Percentiles rank a stretch among this genome's conserved stretches.
Conservation (phyloP, 1,284 basidiomycete genomes). For the Golubevia pallescens region DNA sequence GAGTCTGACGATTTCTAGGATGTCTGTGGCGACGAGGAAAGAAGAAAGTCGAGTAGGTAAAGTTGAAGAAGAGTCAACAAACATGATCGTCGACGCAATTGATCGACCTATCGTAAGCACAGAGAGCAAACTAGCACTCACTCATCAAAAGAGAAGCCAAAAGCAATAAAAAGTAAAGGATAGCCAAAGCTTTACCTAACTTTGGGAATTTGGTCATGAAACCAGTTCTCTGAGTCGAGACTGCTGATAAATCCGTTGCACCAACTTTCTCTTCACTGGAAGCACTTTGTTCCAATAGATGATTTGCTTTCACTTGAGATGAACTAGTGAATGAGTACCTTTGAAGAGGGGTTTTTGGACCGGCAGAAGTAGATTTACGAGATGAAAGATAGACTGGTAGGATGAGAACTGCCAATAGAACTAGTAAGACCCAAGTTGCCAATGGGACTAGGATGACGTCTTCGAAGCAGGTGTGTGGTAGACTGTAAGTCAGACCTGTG, state of each 20-base stretch:
- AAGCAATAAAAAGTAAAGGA: constrained; percentile 30
- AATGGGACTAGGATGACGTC: constrained; percentile 38
- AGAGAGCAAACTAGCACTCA: no score
- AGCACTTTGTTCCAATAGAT: no score
- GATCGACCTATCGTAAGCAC: no score
- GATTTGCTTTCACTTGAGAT: no score
- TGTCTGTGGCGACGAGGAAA: constrained; percentile 19
- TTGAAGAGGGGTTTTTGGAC: no score
- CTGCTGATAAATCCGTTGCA: no score
- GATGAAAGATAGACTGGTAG: constrained; percentile 2
- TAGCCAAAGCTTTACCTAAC: constrained; percentile 10
- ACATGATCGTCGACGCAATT: no score
- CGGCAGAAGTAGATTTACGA: no score
- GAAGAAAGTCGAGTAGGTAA: background rate
- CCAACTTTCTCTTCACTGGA: no score
- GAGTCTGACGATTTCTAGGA: constrained; percentile 39
- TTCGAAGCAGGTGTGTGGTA: constrained; percentile 37
- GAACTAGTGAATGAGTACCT: no score
- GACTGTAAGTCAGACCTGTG: constrained; percentile 4
- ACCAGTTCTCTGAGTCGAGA: no score
- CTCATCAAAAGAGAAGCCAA: constrained; percentile 39
- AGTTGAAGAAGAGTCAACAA: background rate
- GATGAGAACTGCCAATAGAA: constrained; percentile 19
- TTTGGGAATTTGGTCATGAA: constrained; percentile 1
- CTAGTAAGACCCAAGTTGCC: constrained; percentile 30